phyloP scores from a whole-genome alignment of 176 grass and related monocot species.

The Thinopyrum elongatum region DNA sequence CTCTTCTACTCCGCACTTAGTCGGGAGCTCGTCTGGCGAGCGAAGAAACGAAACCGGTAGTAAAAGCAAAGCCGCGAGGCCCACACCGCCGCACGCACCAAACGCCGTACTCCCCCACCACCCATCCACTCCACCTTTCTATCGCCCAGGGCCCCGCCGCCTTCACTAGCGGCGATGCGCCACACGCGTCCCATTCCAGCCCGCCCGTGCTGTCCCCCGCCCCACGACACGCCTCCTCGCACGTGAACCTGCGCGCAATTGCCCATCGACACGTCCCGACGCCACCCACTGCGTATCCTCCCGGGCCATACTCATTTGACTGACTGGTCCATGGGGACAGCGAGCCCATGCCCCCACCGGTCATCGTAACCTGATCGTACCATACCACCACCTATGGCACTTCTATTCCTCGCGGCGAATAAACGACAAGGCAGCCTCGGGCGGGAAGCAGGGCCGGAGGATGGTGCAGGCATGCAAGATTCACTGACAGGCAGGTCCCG shows the following conservation, averaged over 20 bases:
- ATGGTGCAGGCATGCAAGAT: not conserved
- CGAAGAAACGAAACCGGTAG: too few species aligned
- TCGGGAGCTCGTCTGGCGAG: too few species aligned
- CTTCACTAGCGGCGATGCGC: not conserved
- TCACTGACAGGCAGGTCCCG: not conserved
- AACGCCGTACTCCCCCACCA: not conserved
- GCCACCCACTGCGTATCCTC: not conserved
- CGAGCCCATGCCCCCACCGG: not conserved
- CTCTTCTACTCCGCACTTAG: too few species aligned
- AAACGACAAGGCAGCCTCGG: not conserved
- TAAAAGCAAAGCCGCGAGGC: not conserved
- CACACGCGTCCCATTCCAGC: not conserved
- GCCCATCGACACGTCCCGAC: conserved; percentile 5
- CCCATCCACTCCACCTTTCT: not conserved
- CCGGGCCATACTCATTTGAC: not conserved
- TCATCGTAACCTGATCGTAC: not conserved
- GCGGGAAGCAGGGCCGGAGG: not conserved
- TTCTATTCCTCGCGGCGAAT: conserved; percentile 30
- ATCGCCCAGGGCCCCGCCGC: not conserved
- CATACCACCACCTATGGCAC: not conserved
- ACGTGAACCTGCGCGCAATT: conserved; percentile 24
- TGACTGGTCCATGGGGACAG: not conserved
- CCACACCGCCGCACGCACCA: not conserved
- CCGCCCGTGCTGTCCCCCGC: conserved; percentile 40
- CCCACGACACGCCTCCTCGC: conserved; percentile 43